Conservation (phyloP, 805 yeast species). For the Sugiyamaella smithiae region DNA sequence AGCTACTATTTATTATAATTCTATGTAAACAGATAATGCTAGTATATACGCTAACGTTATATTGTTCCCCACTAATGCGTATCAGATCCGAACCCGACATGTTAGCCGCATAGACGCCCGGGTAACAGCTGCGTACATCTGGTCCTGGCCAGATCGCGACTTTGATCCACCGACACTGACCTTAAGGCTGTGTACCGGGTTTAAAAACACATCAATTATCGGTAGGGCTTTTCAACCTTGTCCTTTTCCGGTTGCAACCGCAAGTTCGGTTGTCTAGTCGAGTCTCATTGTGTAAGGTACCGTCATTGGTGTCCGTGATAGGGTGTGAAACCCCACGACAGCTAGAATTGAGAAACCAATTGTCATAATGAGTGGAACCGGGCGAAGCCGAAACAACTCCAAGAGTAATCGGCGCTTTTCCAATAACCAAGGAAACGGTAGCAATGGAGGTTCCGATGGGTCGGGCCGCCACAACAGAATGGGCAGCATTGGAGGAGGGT, state of each 20-base stretch:
- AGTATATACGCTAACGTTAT: no score
- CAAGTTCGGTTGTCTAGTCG: no score
- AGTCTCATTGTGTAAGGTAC: no score
- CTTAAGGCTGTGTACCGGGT: not conserved
- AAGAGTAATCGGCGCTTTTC: not conserved
- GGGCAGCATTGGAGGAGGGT: not conserved
- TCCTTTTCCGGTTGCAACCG: no score
- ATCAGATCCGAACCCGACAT: no score
- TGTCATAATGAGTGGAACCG: not conserved
- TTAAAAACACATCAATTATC: not conserved
- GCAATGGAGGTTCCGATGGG: not conserved
- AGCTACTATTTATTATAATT: no score
- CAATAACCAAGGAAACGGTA: conserved; percentile 1
- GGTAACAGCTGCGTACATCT: conserved; percentile 4
- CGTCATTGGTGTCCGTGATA: no score
- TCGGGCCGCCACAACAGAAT: not conserved
- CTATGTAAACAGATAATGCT: no score
- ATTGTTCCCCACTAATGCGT: no score
- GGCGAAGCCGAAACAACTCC: conserved; percentile 1
- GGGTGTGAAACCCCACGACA: no score
- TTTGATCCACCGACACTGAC: conserved; percentile 4
- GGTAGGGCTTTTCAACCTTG: no score
- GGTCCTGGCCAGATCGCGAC: conserved; percentile 5
- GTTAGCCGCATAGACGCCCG: no score
- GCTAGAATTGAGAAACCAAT: not conserved